Base-by-base conservation (phyloP, 75 land plant species). In the Picea glauca region DNA sequence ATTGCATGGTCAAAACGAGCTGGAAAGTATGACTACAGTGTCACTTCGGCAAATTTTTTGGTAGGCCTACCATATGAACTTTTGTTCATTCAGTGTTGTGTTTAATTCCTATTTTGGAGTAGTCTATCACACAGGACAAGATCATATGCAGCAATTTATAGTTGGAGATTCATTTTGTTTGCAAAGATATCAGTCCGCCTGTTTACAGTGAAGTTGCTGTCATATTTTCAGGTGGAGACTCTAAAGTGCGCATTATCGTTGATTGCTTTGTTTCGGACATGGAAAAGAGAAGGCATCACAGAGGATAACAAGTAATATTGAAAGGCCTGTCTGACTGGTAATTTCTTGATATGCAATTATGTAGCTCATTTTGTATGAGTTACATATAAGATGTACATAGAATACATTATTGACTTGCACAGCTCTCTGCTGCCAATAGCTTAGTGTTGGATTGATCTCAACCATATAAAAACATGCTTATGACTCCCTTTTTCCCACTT, bases 1-100 rank as follows among this genome's bases (percentile, higher is more conserved):
- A 94, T 94, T 76, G 94, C 91, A 8, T 94, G 96, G 96, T 92
- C 96, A 0, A 94, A 92, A 85, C 87, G 89, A 81, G 86, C 91
- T 46, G 96, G 92, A 59, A 86, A 85, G 80, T 94, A 94, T 77
- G 92, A 92, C 73, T 94, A 94, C 77, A 94, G 92, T 87, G 94
- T 94, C 12, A 94, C 94, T 6, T 88, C 94, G 21, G 92, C 96
- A 35, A 94, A 92, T 62, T 94, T 91, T 72, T 76, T 89, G 86
- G 96, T 94, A 32, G 83, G 87, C 46, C 18, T 35, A 67, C 6
- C 40, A 14, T 18, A 17, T 67, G 38, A 67, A 33, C n/a, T 67
- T 67, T 38, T 67, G 18, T 35, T 17, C 43, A 67, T 20, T 18
- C 63, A 15, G 15, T 15, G 6, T 67, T 64, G 21, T 3, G 38